Conservation (phyloP, 179 eudicot genomes). For the Monotropa hypopitys region DNA sequence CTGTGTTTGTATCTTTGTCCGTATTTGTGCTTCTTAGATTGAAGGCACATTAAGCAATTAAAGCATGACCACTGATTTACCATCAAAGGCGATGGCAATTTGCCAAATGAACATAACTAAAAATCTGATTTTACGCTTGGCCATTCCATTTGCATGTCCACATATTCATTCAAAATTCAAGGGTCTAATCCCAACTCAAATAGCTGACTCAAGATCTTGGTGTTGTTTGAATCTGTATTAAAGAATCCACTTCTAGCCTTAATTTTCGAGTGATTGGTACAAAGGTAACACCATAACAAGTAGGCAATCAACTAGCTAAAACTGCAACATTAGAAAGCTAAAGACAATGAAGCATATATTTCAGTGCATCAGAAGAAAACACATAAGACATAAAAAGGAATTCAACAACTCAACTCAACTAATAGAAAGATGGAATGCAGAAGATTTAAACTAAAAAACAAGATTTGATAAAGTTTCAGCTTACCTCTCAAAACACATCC, state of each 20-base stretch:
- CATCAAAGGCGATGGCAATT: neutral
- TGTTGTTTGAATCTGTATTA: neutral
- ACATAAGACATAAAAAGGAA: neutral
- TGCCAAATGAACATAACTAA: neutral
- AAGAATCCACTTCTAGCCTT: neutral
- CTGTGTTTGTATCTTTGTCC: no score
- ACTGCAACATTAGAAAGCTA: neutral
- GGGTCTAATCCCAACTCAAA: neutral
- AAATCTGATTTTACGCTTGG: neutral
- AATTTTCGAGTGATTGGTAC: neutral
- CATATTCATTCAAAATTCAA: neutral
- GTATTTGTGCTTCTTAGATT: neutral
- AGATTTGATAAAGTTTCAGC: neutral
- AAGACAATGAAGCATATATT: neutral
- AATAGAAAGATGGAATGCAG: neutral
- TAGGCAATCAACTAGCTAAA: neutral
- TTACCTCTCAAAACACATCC: conserved; percentile 91
- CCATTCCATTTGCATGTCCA: neutral
- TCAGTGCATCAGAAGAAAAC: neutral
- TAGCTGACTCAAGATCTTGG: neutral
- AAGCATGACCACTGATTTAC: neutral
- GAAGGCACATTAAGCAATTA: neutral
- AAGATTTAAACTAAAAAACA: neutral
- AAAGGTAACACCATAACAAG: neutral
- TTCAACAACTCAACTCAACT: conserved; percentile 1